Conservation (phyloP, 176 grass and related monocot species). For the Aegilops bicornis region DNA sequence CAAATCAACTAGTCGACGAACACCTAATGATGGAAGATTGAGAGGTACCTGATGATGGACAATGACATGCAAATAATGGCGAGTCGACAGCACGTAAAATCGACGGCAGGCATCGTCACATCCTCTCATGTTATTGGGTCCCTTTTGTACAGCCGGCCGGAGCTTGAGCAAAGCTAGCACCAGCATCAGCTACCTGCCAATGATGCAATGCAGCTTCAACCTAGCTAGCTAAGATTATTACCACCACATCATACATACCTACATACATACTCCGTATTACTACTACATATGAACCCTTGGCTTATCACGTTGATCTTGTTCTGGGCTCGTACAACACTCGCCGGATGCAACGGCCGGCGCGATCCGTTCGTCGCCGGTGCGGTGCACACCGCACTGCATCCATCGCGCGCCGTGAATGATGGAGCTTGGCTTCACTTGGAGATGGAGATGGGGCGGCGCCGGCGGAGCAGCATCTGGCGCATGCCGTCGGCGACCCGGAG, state of each 20-base stretch:
- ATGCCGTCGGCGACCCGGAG: constrained; percentile 78
- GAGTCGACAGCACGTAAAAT: neutral
- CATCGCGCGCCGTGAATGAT: neutral
- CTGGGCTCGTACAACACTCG: neutral
- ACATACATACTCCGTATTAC: neutral
- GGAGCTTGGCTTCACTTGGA: neutral
- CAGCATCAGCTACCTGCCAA: too few species aligned
- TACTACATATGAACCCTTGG: neutral
- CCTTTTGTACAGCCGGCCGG: neutral
- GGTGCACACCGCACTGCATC: neutral
- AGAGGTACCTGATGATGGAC: neutral
- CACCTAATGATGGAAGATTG: too few species aligned
- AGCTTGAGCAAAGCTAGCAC: neutral
- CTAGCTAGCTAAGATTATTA: constrained; percentile 11
- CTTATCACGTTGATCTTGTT: neutral
- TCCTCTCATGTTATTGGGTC: neutral
- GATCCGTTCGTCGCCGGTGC: neutral
- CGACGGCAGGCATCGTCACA: neutral
- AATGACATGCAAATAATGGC: neutral
- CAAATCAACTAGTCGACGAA: neutral
- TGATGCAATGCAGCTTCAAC: neutral
- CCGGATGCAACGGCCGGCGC: neutral
- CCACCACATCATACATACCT: neutral
- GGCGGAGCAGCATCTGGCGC: constrained; percentile 61
- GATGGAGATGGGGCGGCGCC: neutral